phyloP scores from a whole-genome alignment of 2,329 filamentous ascomycete species.

The Pseudogymnoascus sp. region DNA sequence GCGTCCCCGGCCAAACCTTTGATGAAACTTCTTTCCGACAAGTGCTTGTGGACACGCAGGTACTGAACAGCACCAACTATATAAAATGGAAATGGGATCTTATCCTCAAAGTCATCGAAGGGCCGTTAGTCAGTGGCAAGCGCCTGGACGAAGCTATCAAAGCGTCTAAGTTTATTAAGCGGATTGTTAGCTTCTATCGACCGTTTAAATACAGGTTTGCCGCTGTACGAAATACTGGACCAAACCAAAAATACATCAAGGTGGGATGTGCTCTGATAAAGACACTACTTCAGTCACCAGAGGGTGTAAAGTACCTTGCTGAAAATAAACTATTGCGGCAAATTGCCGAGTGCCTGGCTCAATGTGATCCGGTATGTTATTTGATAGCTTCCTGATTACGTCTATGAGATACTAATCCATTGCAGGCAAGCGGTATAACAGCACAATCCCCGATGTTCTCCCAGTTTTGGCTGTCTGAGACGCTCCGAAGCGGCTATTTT shows the following conservation, averaged over 20 bases:
- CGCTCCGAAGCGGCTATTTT: constrained; percentile 88
- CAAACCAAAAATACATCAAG: constrained; percentile 88
- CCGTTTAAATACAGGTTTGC: constrained; percentile 97
- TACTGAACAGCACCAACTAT: constrained; percentile 83
- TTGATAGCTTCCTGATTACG: neutral
- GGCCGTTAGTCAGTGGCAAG: constrained; percentile 83
- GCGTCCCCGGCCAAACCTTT: constrained; percentile 43
- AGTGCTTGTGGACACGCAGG: constrained; percentile 68
- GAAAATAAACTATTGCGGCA: constrained; percentile 93
- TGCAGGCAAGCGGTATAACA: constrained; percentile 62
- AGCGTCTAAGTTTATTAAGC: constrained; percentile 92
- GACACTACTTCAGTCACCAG: constrained; percentile 74
- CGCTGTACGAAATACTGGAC: constrained; percentile 81
- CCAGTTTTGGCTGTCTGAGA: constrained; percentile 74
- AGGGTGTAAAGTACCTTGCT: constrained; percentile 77
- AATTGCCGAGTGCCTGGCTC: constrained; percentile 90
- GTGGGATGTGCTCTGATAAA: constrained; percentile 85
- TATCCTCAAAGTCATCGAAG: constrained; percentile 85
- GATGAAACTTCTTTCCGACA: constrained; percentile 61
- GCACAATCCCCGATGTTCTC: constrained; percentile 88
- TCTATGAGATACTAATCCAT: constrained; percentile 19
- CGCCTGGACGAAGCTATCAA: constrained; percentile 90
- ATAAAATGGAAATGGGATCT: constrained; percentile 97
- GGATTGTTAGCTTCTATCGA: constrained; percentile 88
- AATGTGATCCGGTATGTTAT: constrained; percentile 73